A percentile compares a stretch with the other conserved stretches of the same genome.
Conservation (phyloP, 495 filamentous ascomycete genomes). For the Bacidia gigantensis region DNA sequence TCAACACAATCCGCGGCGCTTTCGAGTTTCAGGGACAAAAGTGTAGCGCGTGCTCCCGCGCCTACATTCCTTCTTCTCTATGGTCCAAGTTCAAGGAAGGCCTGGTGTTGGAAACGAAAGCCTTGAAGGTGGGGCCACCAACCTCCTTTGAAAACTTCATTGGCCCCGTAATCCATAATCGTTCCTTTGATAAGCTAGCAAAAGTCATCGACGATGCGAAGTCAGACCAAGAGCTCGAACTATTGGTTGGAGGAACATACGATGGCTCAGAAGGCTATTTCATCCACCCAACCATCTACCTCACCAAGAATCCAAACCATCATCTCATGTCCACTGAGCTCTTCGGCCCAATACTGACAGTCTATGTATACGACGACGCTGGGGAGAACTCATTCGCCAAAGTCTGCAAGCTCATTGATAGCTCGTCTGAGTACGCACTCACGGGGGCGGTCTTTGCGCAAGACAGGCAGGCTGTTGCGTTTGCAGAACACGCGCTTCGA, state of each 20-base stretch:
- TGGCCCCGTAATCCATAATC: slow-evolving; percentile 42
- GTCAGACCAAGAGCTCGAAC: slow-evolving; percentile 45
- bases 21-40: slow-evolving; percentile 91
- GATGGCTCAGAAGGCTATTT: slow-evolving; percentile 49
- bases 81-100: slow-evolving; percentile 44
- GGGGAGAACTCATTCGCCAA: slow-evolving; percentile 31
- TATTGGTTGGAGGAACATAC: slow-evolving; percentile 45
- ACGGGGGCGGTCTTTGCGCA: slow-evolving; percentile 67
- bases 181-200: slow-evolving; percentile 38
- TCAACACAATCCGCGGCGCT: slow-evolving; percentile 71
- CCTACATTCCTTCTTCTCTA: slow-evolving; percentile 54
- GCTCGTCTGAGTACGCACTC: slow-evolving; percentile 59
- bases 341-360: slow-evolving; percentile 48
- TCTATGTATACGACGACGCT: slow-evolving; percentile 49
- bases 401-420: slow-evolving; percentile 45
- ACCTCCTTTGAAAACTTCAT: slow-evolving; percentile 51
- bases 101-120: slow-evolving; percentile 50
- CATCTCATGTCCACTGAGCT: slow-evolving; percentile 47
- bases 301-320: slow-evolving; percentile 49
- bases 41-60: slow-evolving; percentile 66
- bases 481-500: slow-evolving; percentile 59
- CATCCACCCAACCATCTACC: slow-evolving; percentile 55
- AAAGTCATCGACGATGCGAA: slow-evolving; percentile 49
- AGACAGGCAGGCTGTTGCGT: slow-evolving; percentile 49
- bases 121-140: slow-evolving; percentile 54